Conservation (phyloP, 2,329 filamentous ascomycete species). For the Laburnicola sp. region DNA sequence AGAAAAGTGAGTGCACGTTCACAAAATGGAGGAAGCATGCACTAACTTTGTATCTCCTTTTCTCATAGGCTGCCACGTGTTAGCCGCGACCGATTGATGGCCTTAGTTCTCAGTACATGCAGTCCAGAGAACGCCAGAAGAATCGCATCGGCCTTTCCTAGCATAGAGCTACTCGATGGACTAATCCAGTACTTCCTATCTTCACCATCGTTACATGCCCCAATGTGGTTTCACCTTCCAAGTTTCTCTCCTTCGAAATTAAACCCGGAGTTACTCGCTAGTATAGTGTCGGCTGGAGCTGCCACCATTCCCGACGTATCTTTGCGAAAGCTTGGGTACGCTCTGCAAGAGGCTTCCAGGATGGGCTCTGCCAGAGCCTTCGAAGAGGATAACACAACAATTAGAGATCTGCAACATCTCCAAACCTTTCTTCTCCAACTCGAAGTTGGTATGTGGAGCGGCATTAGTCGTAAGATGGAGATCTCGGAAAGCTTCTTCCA, state of each 20-base stretch:
- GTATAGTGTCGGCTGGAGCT: conserved; percentile 60
- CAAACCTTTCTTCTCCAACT: conserved; percentile 55
- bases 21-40: too few species aligned
- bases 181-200: conserved; percentile 62
- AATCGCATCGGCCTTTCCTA: conserved; percentile 61
- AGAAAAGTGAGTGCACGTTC: too few species aligned
- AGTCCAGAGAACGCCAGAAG: conserved; percentile 50
- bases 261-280: conserved; percentile 60
- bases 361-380: conserved; percentile 43
- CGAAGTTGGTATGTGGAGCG: conserved; percentile 58
- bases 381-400: conserved; percentile 51
- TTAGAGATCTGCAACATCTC: conserved; percentile 53
- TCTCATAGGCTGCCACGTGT: too few species aligned
- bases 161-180: conserved; percentile 60
- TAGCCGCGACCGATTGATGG: conserved; percentile 64
- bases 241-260: conserved; percentile 58
- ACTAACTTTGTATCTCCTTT: too few species aligned
- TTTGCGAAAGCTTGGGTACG: conserved; percentile 60
- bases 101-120: conserved; percentile 61
- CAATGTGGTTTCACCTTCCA: conserved; percentile 62
- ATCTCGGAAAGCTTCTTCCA: conserved; percentile 58
- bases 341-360: conserved; percentile 50
- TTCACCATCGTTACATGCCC: conserved; percentile 57
- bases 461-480: conserved; percentile 59
- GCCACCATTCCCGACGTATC: conserved; percentile 57